A percentile compares a stretch with the other conserved stretches of the same genome.
phyloP scores from a whole-genome alignment of 1,284 basidiomycete genomes.

The Boletus hoseneyae region DNA sequence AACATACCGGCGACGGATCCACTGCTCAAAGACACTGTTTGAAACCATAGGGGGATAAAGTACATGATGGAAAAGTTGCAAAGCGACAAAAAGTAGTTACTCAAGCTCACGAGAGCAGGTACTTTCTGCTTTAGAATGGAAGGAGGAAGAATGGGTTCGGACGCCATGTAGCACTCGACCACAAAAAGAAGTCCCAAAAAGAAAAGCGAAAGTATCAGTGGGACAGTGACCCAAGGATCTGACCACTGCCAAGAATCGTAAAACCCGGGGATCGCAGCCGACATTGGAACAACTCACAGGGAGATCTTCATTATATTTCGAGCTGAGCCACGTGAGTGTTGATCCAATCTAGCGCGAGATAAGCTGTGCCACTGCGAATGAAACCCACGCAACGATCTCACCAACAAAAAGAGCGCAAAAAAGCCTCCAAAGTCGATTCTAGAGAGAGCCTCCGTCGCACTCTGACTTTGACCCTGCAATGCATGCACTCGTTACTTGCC shows the following conservation, averaged over 20 bases:
- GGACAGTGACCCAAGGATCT: conserved; percentile 6
- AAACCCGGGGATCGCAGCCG: background rate
- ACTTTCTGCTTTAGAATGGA: conserved; percentile 13
- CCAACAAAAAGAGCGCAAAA: conserved; percentile 10
- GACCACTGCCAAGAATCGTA: conserved; percentile 8
- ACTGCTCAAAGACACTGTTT: conserved; percentile 16
- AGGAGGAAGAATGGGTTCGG: conserved; percentile 13
- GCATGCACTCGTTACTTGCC: background rate
- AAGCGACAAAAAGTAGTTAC: conserved; percentile 12
- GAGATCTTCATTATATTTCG: conserved; percentile 19
- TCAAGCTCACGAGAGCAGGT: conserved; percentile 13
- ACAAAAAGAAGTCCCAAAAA: conserved; percentile 9
- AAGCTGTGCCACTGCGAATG: background rate
- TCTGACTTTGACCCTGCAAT: conserved; percentile 14
- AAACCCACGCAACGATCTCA: background rate
- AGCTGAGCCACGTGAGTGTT: conserved; percentile 16
- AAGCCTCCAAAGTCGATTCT: conserved; percentile 21
- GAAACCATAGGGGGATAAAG: conserved; percentile 20
- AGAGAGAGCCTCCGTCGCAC: conserved; percentile 8
- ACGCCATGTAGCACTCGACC: conserved; percentile 9
- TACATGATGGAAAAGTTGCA: conserved; percentile 19
- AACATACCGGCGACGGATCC: conserved; percentile 15
- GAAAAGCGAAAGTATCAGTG: conserved; percentile 12
- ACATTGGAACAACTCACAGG: conserved; percentile 3
- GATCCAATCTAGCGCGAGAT: conserved; percentile 11